Evolutionary conservation across 306 rosid genomes (phyloP).

Genomic region (Gleditsia sinensis): DNA sequence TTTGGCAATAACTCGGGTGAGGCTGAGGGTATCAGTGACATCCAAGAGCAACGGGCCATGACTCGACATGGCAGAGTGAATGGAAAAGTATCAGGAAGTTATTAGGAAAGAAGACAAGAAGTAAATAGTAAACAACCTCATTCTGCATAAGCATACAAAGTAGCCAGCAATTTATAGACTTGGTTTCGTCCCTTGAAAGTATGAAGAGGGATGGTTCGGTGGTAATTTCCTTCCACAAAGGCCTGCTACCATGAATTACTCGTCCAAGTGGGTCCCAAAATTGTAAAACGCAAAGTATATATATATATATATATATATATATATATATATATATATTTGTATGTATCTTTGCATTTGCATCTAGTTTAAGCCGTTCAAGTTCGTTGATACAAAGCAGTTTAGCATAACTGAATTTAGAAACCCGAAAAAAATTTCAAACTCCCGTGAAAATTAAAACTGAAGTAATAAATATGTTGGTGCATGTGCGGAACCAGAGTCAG

Average conservation of each 20-base stretch:
- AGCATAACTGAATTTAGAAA: background rate
- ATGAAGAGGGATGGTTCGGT: background rate
- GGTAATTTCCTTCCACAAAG: background rate
- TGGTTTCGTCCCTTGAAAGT: too few relatives aligned
- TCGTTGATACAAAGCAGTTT: background rate
- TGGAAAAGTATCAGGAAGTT: background rate
- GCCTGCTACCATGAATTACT: too few relatives aligned
- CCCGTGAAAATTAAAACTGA: too few relatives aligned
- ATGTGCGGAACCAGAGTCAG: too few relatives aligned
- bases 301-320: too few relatives aligned
- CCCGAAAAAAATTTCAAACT: too few relatives aligned
- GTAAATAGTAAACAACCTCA: too few relatives aligned
- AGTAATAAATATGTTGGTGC: too few relatives aligned
- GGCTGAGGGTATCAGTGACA: slow-evolving; percentile 24
- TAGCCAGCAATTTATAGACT: background rate
- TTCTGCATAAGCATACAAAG: too few relatives aligned
- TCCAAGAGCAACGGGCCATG: slow-evolving; percentile 32
- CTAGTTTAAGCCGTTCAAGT: background rate
- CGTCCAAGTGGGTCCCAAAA: background rate
- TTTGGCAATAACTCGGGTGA: slow-evolving; percentile 36
- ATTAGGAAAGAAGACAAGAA: slow-evolving; percentile 16
- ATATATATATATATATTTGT: too few relatives aligned
- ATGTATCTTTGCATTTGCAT: too few relatives aligned
- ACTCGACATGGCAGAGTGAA: slow-evolving; percentile 38
- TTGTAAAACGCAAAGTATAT: too few relatives aligned